Conservation (phyloP, 345 rosid species). For the Linum tenue region DNA sequence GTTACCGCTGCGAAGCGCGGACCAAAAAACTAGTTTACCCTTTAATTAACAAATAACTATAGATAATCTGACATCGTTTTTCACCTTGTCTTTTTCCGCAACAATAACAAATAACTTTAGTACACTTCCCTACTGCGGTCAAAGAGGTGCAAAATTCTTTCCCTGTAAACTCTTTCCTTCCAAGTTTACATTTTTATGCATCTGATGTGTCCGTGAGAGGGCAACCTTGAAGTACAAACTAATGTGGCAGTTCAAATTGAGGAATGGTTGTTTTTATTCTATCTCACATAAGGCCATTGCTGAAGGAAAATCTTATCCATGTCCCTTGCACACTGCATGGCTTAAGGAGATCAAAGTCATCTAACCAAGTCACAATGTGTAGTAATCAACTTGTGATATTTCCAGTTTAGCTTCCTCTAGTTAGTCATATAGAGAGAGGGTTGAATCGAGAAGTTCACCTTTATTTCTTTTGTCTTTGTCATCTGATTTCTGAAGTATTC, state of each 20-base stretch:
- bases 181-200: too few species aligned
- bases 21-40: too few species aligned
- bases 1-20: too few species aligned
- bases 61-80: too few species aligned
- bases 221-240: neutral
- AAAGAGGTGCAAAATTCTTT: slow-evolving; percentile 51
- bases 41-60: too few species aligned
- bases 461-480: too few species aligned
- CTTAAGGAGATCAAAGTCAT: slow-evolving; percentile 70
- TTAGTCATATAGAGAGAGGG: too few species aligned
- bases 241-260: slow-evolving; percentile 82
- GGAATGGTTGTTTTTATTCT: slow-evolving; percentile 92
- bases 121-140: slow-evolving; percentile 39
- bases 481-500: too few species aligned
- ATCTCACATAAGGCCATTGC: slow-evolving; percentile 70
- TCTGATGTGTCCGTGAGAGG: neutral
- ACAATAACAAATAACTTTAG: too few species aligned
- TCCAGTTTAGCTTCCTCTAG: too few species aligned
- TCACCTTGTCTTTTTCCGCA: too few species aligned
- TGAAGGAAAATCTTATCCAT: slow-evolving; percentile 71
- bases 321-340: slow-evolving; percentile 85
- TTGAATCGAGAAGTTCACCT: too few species aligned
- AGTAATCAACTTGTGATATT: neutral
- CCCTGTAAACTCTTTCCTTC: neutral
- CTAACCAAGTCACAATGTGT: neutral